Base-by-base conservation (phyloP, 192 early-diverging fungal genomes). In the Blastocladiella britannica region DNA sequence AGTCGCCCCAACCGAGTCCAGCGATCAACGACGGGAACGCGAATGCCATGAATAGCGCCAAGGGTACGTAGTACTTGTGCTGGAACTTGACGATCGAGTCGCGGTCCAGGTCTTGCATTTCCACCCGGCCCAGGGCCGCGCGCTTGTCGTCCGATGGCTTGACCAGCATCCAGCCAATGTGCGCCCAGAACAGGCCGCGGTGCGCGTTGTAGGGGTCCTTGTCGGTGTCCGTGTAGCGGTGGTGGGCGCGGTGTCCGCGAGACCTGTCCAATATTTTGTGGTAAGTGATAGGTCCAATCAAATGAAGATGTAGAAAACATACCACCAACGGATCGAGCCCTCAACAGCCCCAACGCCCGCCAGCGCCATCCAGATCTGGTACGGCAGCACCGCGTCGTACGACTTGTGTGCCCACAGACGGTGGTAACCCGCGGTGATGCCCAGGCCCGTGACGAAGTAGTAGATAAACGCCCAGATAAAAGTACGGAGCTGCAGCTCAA, bases 1-100 rank as follows among this genome's bases (percentile, higher is more conserved):
- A 87, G 72, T 89, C 85, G 53, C 79, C 82, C 85, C 83, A 88
- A 53, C 76, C 74, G 60, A 88, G 63, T 23, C 93, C 93, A 55
- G 88, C 82, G 52, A 93, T 78, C n/a, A 80, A 53, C 12, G 80
- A 88, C 4, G 93, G 93, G 58, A 93, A 65, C 28, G 86, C 58
- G 37, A 93, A 75, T 4, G 79, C 83, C 72, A 87, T 80, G 4
- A 78, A 61, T 15, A 86, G 60, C 28, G 83, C 84, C 58, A 92
- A 76, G 29, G 64, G 58, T 25, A 73, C 65, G 55, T 90, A 90
- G 64, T 83, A 73, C 63, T 79, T 82, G 73, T 85, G 80, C 70
- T 90, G 87, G 73, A 76, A 79, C 61, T 65, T 67, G 26, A 90
- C 73, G 15, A 88, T 59, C 31, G 81, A 74, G 61, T 81, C 78